Evolutionary conservation across 2,329 filamentous ascomycete species (phyloP).

Genomic region (Graphilbum fragrans): DNA sequence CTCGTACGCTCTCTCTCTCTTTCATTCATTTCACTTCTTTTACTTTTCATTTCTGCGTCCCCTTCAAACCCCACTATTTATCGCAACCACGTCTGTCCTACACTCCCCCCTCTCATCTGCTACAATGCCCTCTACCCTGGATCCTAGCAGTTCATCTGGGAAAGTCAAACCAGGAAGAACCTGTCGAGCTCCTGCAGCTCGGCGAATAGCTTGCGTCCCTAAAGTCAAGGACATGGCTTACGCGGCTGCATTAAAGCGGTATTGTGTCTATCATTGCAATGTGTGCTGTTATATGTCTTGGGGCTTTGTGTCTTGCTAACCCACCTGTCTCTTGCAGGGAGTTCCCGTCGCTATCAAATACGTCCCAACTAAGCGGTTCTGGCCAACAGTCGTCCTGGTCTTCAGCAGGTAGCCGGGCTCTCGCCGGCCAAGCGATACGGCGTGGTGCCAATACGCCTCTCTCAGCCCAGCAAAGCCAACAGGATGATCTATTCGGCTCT

Average conservation of each 20-base stretch:
- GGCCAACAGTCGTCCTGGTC: slow-evolving; percentile 42
- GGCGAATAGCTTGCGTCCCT: slow-evolving; percentile 4
- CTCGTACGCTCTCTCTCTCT: not conserved
- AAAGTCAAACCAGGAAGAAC: slow-evolving; percentile 3
- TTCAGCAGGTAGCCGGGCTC: slow-evolving; percentile 31
- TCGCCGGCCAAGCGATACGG: slow-evolving; percentile 32
- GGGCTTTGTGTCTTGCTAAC: not conserved
- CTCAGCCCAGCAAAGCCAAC: slow-evolving; percentile 25
- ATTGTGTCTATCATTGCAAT: not conserved
- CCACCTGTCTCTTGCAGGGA: slow-evolving; percentile 33
- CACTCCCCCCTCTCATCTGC: not conserved
- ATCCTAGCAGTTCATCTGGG: slow-evolving; percentile 4
- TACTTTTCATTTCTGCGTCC: no score
- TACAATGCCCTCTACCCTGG: not conserved
- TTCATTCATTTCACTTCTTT: no score
- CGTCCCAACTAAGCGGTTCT: slow-evolving; percentile 37
- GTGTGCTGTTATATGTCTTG: not conserved
- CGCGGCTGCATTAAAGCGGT: slow-evolving; percentile 7
- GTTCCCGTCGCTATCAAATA: slow-evolving; percentile 54
- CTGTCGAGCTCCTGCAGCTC: slow-evolving; percentile 4
- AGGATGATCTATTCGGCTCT: slow-evolving; percentile 32
- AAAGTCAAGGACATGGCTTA: slow-evolving; percentile 4
- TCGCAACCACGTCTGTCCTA: no score
- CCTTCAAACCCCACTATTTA: no score
- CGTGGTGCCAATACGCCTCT: slow-evolving; percentile 39